Conservation (phyloP, 2,329 filamentous ascomycete genomes). For the Akanthomyces lecanii region DNA sequence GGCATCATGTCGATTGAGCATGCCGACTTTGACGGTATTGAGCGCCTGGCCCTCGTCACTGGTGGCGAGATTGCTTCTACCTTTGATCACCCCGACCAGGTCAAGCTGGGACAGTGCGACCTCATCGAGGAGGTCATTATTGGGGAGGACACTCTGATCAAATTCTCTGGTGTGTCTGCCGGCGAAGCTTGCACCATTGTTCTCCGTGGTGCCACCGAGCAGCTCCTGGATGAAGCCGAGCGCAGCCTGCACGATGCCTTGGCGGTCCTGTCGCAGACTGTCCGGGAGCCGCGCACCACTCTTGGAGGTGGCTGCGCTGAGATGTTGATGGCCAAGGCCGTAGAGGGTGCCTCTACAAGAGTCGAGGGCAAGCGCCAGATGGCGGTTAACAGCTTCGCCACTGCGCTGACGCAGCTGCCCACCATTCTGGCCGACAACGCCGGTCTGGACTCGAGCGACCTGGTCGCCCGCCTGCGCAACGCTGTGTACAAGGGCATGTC, state of each 20-base stretch:
- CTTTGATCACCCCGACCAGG: conserved; percentile 95
- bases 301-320: conserved; percentile 94
- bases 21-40: conserved; percentile 97
- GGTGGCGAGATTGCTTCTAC: conserved; percentile 97
- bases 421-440: conserved; percentile 98
- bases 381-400: conserved; percentile 84
- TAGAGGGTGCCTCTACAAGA: conserved; percentile 87
- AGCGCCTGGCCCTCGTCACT: conserved; percentile 89
- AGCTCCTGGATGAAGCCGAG: conserved; percentile 94
- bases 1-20: conserved; percentile 99
- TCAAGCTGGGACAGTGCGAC: conserved; percentile 93
- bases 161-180: conserved; percentile 92
- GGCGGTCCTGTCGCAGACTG: conserved; percentile 92
- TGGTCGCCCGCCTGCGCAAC: conserved; percentile 86
- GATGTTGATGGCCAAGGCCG: conserved; percentile 98
- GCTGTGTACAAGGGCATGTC: conserved; percentile 93
- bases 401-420: conserved; percentile 85
- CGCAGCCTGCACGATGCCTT: conserved; percentile 93
- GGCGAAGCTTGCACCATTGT: conserved; percentile 96
- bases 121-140: conserved; percentile 97
- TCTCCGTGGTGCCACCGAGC: conserved; percentile 90
- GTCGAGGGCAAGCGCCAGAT: conserved; percentile 96
- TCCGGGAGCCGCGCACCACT: conserved; percentile 89
- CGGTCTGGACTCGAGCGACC: conserved; percentile 89
- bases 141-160: conserved; percentile 94